These are phyloP conservation scores for Fusarium floridanum DNA, from an alignment of 2,329 filamentous ascomycete species.

Conservation along the genomic window DNA sequence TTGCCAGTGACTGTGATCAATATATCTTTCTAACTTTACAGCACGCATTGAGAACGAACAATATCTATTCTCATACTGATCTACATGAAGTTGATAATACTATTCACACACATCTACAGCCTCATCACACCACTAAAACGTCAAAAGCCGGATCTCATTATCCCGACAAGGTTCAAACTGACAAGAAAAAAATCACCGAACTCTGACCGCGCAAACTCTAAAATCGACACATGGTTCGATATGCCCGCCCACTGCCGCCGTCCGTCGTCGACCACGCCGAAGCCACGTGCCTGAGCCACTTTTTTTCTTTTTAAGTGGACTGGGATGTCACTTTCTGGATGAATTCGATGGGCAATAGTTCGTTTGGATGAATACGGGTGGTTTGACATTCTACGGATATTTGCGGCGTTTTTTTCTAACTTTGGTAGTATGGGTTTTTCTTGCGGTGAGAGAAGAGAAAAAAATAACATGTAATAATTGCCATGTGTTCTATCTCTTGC, in stretches of 20 bases:
- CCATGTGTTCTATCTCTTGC: neutral
- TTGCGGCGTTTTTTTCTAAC: neutral
- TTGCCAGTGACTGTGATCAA: neutral
- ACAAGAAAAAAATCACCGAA: neutral
- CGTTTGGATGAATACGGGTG: neutral
- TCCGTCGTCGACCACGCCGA: neutral
- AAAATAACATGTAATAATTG: neutral
- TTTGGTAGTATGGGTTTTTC: neutral
- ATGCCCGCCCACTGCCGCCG: neutral
- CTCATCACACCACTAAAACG: conserved; percentile 1
- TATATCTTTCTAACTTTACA: neutral
- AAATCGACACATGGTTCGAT: conserved; percentile 1
- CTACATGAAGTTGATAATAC: neutral
- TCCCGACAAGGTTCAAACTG: neutral
- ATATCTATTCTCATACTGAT: neutral
- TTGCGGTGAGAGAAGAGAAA: neutral
- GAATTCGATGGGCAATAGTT: neutral
- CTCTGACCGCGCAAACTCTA: neutral
- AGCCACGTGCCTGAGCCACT: neutral
- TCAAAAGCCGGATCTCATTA: neutral
- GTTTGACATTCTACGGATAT: neutral
- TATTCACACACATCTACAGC: neutral
- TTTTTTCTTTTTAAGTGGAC: neutral
- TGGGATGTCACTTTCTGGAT: neutral
- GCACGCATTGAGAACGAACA: neutral